Evolutionary conservation across 148 eudicot genomes (phyloP), one percentile per base, ranked within the genome.

Genomic region (Tetragonia tetragonoides): DNA sequence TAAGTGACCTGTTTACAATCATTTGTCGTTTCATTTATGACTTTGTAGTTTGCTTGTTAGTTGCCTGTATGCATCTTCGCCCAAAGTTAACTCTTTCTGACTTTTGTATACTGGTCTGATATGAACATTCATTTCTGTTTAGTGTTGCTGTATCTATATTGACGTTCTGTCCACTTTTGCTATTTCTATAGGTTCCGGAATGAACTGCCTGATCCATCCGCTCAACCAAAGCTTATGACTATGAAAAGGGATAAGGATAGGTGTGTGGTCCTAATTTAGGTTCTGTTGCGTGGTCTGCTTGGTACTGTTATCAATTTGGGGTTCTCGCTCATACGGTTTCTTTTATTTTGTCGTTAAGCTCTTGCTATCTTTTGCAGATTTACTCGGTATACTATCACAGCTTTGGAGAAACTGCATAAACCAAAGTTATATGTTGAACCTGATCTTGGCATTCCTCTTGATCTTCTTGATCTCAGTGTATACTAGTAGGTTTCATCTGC

Each of bases 401-500:
- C 94, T 37, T 77, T 95, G 89, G 99, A 95, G 90, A 95, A 91
- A 80, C 81, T 90, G 88, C 93, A 93, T 86, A 95, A 95, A 83
- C 97, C 99, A 49, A 91, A 93, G 73, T 80, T 95, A 72, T 85
- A 95, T 79, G 91, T 91, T 51, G 97, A 95, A 83, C 91, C 90
- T 60, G 97, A 95, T 86, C 97, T 95, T 81, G 99, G 99, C 85
- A 95, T 95, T 80, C 97, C 99, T 0, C 94, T 95, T 79, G 99
- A 95, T 83, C 92, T 95, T 73, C 99, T 95, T 85, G 99, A 95
- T 85, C 93, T 95, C 80, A 93, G 99, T 79, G 91, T 93, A 20
- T 95, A 93, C 97, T 91, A 88, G 97, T 95, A 91, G 68, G 14
- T 73, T 76, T 84, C 82, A 44, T 41, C 39, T 57, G 8, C 46